Base-by-base conservation (phyloP, 2,329 filamentous ascomycete genomes). In the Stagonosporopsis chrysanthemi region DNA sequence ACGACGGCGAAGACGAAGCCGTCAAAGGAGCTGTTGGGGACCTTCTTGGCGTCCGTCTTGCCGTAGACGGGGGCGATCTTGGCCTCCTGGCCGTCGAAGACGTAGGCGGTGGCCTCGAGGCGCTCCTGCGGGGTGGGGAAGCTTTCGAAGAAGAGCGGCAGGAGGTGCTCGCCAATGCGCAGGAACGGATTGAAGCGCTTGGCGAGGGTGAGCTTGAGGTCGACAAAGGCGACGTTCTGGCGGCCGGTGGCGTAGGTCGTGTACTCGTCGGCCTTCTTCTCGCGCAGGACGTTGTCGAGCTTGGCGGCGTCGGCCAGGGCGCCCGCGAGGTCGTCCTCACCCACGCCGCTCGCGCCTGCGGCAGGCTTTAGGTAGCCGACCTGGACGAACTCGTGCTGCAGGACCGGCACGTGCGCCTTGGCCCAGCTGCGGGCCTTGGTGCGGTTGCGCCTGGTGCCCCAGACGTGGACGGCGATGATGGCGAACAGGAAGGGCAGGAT, bases 1-100 rank as follows among this genome's bases (percentile, higher is more conserved):
- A 98, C 93, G 65, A 99, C 79, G 46, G 92, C 94, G 86, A 90
- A 98, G 63, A 99, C 94, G 71, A 98, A 99, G 41, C 88, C 88
- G 75, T 98, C 95, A 71, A 89, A 98, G 36, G 79, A 79, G 56
- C 86, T 88, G 75, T 83, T 86, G 71, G 79, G 64, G 70, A 78
- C 74, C 81, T 87, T 88, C 84, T 86, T 88, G 68, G 71, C 86
- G 80, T 82, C 84, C 79, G 80, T 81, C 39, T 85, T 82, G 38
- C 86, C 86, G 6, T 87, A 86, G 3, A 84, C 67, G 6, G 83
- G 91, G 0, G 96, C 88, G 26, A 92, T 86, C 59, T 90, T 83
- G 65, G 85, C 84, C 82, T 99, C 95, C 77, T 90, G 91, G 69
- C 95, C 95, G 74, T 99, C 95, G 71, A 98, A 98, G 38, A 91